Evolutionary conservation across 2,329 filamentous ascomycete genomes (phyloP), one percentile per base, ranked within the genome.

Genomic region (Chrysosphaeria jannelii): DNA sequence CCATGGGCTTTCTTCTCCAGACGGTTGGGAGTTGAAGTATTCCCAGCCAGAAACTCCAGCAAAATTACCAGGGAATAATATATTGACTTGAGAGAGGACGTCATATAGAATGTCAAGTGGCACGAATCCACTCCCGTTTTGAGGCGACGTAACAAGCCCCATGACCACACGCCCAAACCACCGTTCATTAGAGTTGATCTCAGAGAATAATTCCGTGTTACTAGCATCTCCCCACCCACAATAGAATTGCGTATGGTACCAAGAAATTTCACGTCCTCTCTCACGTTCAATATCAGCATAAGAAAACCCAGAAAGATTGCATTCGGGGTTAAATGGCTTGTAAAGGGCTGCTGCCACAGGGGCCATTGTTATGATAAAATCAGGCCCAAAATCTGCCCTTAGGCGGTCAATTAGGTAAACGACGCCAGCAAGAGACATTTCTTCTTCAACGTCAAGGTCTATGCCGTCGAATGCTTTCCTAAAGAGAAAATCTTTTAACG

Each of bases 21-120:
- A 62, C 0, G 66, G 64, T 26, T 61, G 40, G 21, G 58, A 53
- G 42, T 78, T 78, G 45, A 75, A 81, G 36, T 76, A 81, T 42
- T 85, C 74, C 74, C 74, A 81, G 3, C 70, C 71, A 63, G 78
- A 78, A 1, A 81, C 65, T 1, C 74, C 74, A 2, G 70, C 74
- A 37, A 79, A 78, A 9, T 10, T 9, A 1, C 25, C 20, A 10
- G 25, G 26, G 7, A 11, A 11, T 14, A 23, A 24, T 5, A 22
- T 24, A 25, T 78, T 38, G 19, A 49, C 37, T 14, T 50, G 49
- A 19, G 30, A 21, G 21, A 76, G 39, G 11, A 68, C 58, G 10
- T 48, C 45, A 8, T 51, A 50, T 13, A 74, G 43, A 9, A 50
- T 40, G 21, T 57, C 50, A 27, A 61, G 53, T 2, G 57, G 50